Base-by-base conservation (phyloP, 768 basidiomycete species). In the Pleurotus salmoneostramineus region DNA sequence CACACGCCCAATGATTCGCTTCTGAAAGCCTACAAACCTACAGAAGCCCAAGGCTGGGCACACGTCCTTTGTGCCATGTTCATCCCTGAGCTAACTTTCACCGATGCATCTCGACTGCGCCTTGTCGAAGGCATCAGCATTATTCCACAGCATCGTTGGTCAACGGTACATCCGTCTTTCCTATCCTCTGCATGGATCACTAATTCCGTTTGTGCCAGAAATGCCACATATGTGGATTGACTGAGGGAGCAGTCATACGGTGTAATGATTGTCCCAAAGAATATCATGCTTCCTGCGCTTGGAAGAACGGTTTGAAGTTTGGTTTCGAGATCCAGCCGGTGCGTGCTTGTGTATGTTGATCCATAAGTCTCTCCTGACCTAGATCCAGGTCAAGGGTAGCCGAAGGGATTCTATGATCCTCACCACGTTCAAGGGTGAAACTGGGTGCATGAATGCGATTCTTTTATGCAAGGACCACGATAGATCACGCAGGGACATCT, bases 311-410 rank as follows among this genome's bases (percentile, higher is more conserved):
- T 0, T 84, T 89, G 74, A 88, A 79, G 62, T 95, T 98, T 63
- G 95, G 93, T 32, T 97, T 99, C 70, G 95, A 98, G 74, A 83
- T 98, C 42, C 88, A 89, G 64, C 81, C 88, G 36, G 93, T 90
- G 62, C 66, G 88, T 72, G 6, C 14, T 1, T 40, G 32, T 32
- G 21, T 40, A 14, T 11, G 33, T 21, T 6, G 27, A n/a, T 42
- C 45, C 31, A 40, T 37, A 51, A 34, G 33, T 42, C 17, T 48
- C 46, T 15, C n/a, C 17, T 40, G 33, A 40, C 5, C 32, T 12
- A 56, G 31, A 3, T 36, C 40, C 65, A 94, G 93, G 85, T 90
- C 8, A 93, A 93, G 72, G 83, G 83, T 54, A 89, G 83, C 59
- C 80, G 89, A 51, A 78, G 89, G 50, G 91, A 93, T 56, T 78